Base-by-base conservation (phyloP, 176 grass and related monocot genomes). In the Tuctoria greenei region DNA sequence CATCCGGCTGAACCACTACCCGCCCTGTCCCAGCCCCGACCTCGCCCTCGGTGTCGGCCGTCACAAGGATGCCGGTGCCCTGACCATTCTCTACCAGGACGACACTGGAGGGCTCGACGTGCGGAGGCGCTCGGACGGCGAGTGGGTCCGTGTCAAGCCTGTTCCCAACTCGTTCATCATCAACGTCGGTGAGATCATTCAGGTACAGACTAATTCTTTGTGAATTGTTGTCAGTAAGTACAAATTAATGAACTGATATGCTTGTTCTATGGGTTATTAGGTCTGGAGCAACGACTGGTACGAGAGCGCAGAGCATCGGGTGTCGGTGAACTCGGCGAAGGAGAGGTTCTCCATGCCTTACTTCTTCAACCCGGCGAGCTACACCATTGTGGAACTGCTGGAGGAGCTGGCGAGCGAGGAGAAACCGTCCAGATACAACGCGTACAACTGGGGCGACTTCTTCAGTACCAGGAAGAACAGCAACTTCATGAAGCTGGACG, bases 241-340 rank as follows among this genome's bases (percentile, higher is more conserved):
- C 23, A 25, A 47, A 20, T 51, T 20, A 15, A 31, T 62, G 60
- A 36, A 18, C 15, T 1, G 16, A 4, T 2, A 2, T 56, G 20
- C 26, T 15, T 62, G 28, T 13, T 8, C 9, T 14, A 26, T 25
- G 55, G 2, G 5, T 5, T 10, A 3, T 62, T 31, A 88, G 91
- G 93, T 97, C 8, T 97, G 94, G 93, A 97, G 94, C 94, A 93
- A 97, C 39, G 90, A 97, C 18, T 78, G 77, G 70, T 93, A 97
- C 63, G 78, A 85, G 81, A 97, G 94, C 41, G 90, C 72, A 7
- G 94, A 97, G 86, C 94, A 97, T 67, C 47, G 94, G 62, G 88
- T 78, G 66, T 80, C 78, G 4, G 86, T 89, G 42, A 93, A 93
- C 75, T 68, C 81, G 7, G 28, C 64, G 10, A 80, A 50, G 70